Evolutionary conservation across 441 rosid genomes (phyloP), one percentile per base, ranked within the genome.

Genomic region (Brassica hybrid): DNA sequence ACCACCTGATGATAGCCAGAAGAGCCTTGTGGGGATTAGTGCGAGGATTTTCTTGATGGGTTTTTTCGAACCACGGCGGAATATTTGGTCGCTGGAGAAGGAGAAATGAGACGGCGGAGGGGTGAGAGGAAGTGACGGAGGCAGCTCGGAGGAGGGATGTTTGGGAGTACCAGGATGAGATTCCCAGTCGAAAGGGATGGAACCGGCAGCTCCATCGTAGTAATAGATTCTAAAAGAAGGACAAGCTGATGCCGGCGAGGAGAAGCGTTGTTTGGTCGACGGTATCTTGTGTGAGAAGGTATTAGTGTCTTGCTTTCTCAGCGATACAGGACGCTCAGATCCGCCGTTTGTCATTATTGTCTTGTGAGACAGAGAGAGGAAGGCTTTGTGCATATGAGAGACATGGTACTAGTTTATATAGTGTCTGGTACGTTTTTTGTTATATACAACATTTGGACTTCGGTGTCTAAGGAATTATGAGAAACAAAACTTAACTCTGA

Each of bases 131-230:
- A 78, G 87, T 41, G 45, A 17, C 8, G 85, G 62, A 77, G 78
- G 68, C 13, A 67, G 50, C 8, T 75, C 76, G 12, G 79, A 71
- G 43, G 79, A 71, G 3, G 76, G 45, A 73, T 76, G 79, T n/a
- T 74, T 82, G 4, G 94, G 93, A 23, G 93, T 90, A 7, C 97
- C 94, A 1, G 97, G 97, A 67, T 86, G 83, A 72, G 93, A 86
- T 67, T 91, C 97, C 97, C 97, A 91, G n/a, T 69, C 79, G 83
- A 92, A 92, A 34, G 94, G 94, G 76, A 92, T 78, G 10, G 88
- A 75, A 25, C 80, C 84, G 7, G 69, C 80, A 21, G 84, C 86
- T 17, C 85, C 86, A 50, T 77, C 86, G 78, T 87, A 75, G 67
- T 86, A 71, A 68, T 69, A 79, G 8, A 75, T 75, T 65, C 82